Conservation (phyloP, 768 basidiomycete genomes). For the Leccinum fibrillosum region DNA sequence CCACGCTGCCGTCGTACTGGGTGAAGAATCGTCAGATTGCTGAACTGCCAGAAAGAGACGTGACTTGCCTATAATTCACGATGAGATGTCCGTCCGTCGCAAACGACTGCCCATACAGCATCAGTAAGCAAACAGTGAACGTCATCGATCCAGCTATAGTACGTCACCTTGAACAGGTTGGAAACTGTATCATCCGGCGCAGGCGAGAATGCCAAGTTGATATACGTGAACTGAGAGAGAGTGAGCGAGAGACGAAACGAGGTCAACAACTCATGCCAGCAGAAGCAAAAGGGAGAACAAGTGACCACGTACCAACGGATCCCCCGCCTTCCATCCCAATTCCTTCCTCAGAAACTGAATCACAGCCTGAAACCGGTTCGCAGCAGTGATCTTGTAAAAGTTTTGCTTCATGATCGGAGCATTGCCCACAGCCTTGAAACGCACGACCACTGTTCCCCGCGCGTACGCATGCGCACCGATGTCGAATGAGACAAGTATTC, state of each 20-base stretch:
- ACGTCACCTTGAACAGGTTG: slow-evolving; percentile 62
- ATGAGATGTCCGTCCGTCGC: slow-evolving; percentile 86
- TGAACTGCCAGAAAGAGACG: too few species aligned
- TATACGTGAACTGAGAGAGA: slow-evolving; percentile 60
- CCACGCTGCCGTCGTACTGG: slow-evolving; percentile 64
- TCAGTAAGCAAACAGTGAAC: not conserved
- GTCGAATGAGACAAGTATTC: not conserved
- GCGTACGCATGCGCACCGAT: not conserved
- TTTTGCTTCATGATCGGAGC: slow-evolving; percentile 99
- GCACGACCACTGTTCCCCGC: slow-evolving; percentile 73
- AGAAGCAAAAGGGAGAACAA: not conserved
- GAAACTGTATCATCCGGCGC: slow-evolving; percentile 75
- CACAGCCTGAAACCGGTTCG: slow-evolving; percentile 92
- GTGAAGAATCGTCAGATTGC: slow-evolving; percentile 2
- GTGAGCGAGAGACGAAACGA: slow-evolving; percentile 15
- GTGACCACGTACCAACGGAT: slow-evolving; percentile 65
- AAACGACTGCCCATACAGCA: slow-evolving; percentile 56
- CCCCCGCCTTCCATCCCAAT: slow-evolving; percentile 79
- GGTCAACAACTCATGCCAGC: not conserved
- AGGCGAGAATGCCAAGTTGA: slow-evolving; percentile 75
- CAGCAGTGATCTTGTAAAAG: slow-evolving; percentile 95
- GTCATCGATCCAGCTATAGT: not conserved
- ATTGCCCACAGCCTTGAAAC: slow-evolving; percentile 97
- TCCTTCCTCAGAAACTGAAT: slow-evolving; percentile 91
- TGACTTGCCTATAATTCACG: slow-evolving; percentile 80